Conservation (phyloP, 2,329 filamentous ascomycete species). For the Sphaerulina vaccinii region DNA sequence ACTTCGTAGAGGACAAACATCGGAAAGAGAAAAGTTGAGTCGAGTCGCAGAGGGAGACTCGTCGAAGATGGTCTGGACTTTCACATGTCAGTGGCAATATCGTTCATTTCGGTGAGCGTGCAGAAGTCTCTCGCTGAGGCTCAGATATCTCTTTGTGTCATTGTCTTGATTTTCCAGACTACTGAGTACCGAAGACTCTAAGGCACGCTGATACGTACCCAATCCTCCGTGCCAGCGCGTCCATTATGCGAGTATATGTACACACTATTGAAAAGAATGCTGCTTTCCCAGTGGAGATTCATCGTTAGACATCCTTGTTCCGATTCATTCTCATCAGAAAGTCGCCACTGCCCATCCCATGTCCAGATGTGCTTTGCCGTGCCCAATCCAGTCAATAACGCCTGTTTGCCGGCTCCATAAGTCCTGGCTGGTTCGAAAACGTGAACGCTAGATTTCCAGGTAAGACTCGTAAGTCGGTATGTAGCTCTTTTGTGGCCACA, state of each 20-base stretch:
- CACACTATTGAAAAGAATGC: slow-evolving; percentile 3
- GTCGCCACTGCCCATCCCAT: background rate
- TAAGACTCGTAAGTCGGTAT: background rate
- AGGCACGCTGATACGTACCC: slow-evolving; percentile 10
- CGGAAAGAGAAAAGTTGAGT: too few species aligned
- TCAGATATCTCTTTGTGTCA: background rate
- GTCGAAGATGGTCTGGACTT: too few species aligned
- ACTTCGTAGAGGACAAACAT: too few species aligned
- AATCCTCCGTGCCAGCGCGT: slow-evolving; percentile 2
- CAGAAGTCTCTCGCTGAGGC: background rate
- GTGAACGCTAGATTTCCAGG: slow-evolving; percentile 8
- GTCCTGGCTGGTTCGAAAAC: slow-evolving; percentile 6
- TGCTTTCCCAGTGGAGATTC: background rate
- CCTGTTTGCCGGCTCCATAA: background rate
- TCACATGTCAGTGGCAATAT: too few species aligned
- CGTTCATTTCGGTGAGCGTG: too few species aligned
- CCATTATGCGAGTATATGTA: slow-evolving; percentile 4
- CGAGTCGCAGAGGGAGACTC: too few species aligned
- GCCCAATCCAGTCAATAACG: slow-evolving; percentile 1
- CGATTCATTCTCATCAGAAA: slow-evolving; percentile 11
- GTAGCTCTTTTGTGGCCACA: background rate
- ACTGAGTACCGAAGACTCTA: slow-evolving; percentile 1
- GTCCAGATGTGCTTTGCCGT: slow-evolving; percentile 7
- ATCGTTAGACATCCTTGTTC: slow-evolving; percentile 4
- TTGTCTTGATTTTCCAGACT: slow-evolving; percentile 5